Evolutionary conservation across 345 rosid species (phyloP), one percentile per base, ranked within the genome.

Genomic region (Aquilaria yunnanensis): DNA sequence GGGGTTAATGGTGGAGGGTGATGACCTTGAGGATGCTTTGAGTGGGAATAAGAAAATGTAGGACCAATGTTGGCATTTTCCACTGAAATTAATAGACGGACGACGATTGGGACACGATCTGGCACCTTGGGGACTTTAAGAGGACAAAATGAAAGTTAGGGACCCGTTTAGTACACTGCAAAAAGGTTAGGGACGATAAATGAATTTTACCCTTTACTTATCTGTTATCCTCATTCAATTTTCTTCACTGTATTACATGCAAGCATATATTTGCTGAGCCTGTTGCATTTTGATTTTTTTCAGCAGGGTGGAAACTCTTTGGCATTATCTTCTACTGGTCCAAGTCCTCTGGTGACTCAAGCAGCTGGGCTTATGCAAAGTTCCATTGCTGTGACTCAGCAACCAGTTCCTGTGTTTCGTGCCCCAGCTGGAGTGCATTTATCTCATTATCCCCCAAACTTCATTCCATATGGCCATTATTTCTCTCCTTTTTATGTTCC

Each of bases 361-460:
- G 85, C 96, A 34, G 75, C 85, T 66, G 97, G 93, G 56, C 70
- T 75, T 54, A 78, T 84, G 93, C 98, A 89, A 69, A 89, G 85
- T 75, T 89, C 98, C 65, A 60, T 92, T 37, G 66, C 95, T 58
- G 79, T 76, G 69, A 78, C 87, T 59, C 98, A 92, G 74, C 98
- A 87, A 70, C 88, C 88, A 73, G 76, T 85, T 47, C 90, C 93
- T 37, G 88, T 85, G 47, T 92, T 84, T 68, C 89, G 96, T 12
- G 83, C 98, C n/a, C 91, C 97, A 30, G 64, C 96, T 32, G 92
- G 92, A 65, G 72, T 92, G 78, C 97, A 89, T 54, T 62, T 87
- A 67, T 72, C 98, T 16, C 96, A 81, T 77, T 92, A 77, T 74
- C 90, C 93, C 57, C 91, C 91, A 75, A 92, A 87, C 60, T 92